Base-by-base conservation (phyloP, 148 eudicot species). In the Euryodendron excelsum region DNA sequence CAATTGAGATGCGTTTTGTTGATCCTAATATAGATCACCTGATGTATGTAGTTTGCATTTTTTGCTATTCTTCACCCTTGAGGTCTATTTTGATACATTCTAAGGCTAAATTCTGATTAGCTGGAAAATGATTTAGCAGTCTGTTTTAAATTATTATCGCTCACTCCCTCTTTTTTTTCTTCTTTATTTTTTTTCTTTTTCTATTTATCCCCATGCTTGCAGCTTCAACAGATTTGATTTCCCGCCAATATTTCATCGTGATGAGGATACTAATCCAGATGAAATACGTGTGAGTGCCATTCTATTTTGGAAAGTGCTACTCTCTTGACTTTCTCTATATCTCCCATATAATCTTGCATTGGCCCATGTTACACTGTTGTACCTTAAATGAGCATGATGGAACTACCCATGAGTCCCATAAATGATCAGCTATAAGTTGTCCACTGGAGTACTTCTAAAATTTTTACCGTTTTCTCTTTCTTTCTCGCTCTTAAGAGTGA, bases 1-100 rank as follows among this genome's bases (percentile, higher is more conserved):
- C 99, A 69, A 87, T 96, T 69, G 99, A 96, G 87, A 81, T 96
- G 84, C 99, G 99, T 69, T 92, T 96, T 89, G 90, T 96, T 74
- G 88, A 96, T 82, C 99, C 99, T 18, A 93, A 96, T 55, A 92
- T 96, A 41, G 99, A 96, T 82, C 99, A 93, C 85, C 87, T 96
- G 58, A 85, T 96, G 99, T 96, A 89, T 76, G 96, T 85, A 64
- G 68, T 75, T 79, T 75, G 18, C 34, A 23, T 36, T 62, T 66
- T 23, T 55, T 28, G 45, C 31, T 74, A 45, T 21, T 27, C 10
- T 69, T 67, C 50, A 79, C 52, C 34, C 44, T 53, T 14, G 45
- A 12, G n/a, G 31, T 34, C 48, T 52, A 17, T 11, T 60, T 56
- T 4, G 31, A 69, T 56, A 17, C 33, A 60, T 61, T 63, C 25